These are phyloP conservation scores for Fusarium scirpi DNA, from an alignment of 2,329 filamentous ascomycete genomes.

Conservation along the genomic window DNA sequence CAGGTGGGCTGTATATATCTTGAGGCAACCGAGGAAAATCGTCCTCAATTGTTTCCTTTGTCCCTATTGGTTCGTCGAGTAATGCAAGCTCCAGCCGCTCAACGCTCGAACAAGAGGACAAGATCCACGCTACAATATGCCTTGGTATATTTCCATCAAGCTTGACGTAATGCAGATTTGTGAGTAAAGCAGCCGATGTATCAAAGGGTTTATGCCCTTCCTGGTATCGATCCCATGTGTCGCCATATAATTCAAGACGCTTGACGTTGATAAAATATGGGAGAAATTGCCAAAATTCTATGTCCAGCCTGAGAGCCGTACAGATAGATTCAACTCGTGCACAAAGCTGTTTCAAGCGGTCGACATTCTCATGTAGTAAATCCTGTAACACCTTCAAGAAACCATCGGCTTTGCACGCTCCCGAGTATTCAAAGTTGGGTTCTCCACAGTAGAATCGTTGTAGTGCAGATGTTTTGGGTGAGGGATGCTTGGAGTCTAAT, in stretches of 20 bases:
- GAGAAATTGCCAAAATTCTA: not conserved
- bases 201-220: not conserved
- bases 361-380: not conserved
- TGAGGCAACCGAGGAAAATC: not conserved
- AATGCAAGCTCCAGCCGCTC: not conserved
- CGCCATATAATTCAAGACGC: not conserved
- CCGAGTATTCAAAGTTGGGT: not conserved
- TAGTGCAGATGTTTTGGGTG: not conserved
- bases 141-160: not conserved
- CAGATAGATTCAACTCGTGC: not conserved
- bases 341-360: not conserved
- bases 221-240: accelerated
- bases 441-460: not conserved
- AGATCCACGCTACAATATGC: not conserved
- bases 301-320: accelerated
- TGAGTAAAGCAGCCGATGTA: accelerated
- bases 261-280: not conserved
- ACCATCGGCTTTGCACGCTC: not conserved
- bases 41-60: not conserved
- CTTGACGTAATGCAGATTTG: not conserved
- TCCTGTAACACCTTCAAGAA: not conserved
- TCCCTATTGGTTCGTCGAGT: not conserved
- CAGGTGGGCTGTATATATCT: not conserved
- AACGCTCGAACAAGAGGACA: not conserved
- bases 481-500: not conserved